Evolutionary conservation across 2,329 filamentous ascomycete species (phyloP).

Genomic region (Alternaria sp.): DNA sequence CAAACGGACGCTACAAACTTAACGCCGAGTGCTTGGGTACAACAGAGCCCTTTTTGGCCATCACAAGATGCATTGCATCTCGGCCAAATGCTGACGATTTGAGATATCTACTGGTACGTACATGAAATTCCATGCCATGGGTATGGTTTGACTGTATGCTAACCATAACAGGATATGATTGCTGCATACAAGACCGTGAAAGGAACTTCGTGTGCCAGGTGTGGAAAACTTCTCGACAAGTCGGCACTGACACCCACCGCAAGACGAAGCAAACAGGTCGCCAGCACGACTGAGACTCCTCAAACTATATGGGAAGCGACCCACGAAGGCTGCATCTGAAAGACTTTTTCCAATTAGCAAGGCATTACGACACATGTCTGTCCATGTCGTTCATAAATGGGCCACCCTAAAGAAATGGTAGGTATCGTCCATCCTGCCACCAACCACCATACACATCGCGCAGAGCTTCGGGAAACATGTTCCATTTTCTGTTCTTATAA

Average conservation of each 20-base stretch:
- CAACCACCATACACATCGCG: conserved; percentile 39
- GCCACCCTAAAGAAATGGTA: conserved; percentile 17
- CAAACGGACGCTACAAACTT: conserved; percentile 36
- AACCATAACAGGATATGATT: conserved; percentile 49
- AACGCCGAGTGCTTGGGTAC: conserved; percentile 44
- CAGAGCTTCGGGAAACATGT: conserved; percentile 36
- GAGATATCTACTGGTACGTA: conserved; percentile 46
- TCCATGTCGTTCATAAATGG: conserved; percentile 8
- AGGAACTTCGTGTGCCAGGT: conserved; percentile 44
- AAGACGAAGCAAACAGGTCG: conserved; percentile 40
- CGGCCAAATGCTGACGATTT: conserved; percentile 45
- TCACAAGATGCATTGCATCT: conserved; percentile 48
- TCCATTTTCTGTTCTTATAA: conserved; percentile 21
- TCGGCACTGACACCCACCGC: conserved; percentile 39
- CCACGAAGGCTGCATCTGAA: conserved; percentile 43
- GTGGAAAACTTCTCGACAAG: conserved; percentile 41
- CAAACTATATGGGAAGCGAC: conserved; percentile 47
- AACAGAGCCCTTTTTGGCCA: conserved; percentile 35
- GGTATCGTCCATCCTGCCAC: conserved; percentile 32
- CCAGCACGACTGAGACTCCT: conserved; percentile 23
- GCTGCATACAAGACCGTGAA: conserved; percentile 48
- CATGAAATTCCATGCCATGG: not conserved
- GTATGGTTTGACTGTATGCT: conserved; percentile 17
- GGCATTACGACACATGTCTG: not conserved
- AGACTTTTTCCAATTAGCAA: not conserved